phyloP scores from a whole-genome alignment of 495 filamentous ascomycete species.

The Xanthoparmelia taractica region DNA sequence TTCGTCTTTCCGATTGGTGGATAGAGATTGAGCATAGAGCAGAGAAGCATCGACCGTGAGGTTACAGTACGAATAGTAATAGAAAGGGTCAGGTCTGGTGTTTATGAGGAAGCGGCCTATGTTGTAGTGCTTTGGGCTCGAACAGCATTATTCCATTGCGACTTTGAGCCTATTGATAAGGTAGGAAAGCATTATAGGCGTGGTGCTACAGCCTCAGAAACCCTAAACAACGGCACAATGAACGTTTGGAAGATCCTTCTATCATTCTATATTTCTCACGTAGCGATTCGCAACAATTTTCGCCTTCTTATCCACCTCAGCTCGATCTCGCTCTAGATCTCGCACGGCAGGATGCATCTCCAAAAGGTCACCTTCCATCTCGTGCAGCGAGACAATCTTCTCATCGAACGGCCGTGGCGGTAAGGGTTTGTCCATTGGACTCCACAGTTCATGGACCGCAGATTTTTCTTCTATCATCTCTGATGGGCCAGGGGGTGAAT shows the following conservation, averaged over 20 bases:
- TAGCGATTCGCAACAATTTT: constrained; percentile 2
- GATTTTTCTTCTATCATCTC: constrained; percentile 8
- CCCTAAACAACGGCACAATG: background rate
- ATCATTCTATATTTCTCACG: background rate
- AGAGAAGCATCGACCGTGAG: too few relatives aligned
- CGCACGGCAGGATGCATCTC: background rate
- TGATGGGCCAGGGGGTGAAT: background rate
- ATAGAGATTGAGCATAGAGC: too few relatives aligned
- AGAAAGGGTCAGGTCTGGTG: too few relatives aligned
- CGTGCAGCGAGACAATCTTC: constrained; percentile 4
- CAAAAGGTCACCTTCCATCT: constrained; percentile 1
- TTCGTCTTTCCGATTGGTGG: too few relatives aligned
- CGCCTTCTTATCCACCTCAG: constrained; percentile 5
- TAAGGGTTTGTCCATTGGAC: constrained; percentile 8
- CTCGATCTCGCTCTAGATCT: constrained; percentile 6
- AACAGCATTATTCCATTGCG: too few relatives aligned
- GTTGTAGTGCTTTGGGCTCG: too few relatives aligned
- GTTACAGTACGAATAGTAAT: too few relatives aligned
- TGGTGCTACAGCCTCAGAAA: background rate
- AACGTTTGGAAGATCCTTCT: background rate
- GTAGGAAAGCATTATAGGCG: background rate
- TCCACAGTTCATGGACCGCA: constrained; percentile 7
- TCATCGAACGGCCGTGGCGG: constrained; percentile 5
- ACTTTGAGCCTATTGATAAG: too few relatives aligned
- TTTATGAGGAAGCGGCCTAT: too few relatives aligned